Conservation (phyloP, 495 filamentous ascomycete genomes). For the Podospora sp. region DNA sequence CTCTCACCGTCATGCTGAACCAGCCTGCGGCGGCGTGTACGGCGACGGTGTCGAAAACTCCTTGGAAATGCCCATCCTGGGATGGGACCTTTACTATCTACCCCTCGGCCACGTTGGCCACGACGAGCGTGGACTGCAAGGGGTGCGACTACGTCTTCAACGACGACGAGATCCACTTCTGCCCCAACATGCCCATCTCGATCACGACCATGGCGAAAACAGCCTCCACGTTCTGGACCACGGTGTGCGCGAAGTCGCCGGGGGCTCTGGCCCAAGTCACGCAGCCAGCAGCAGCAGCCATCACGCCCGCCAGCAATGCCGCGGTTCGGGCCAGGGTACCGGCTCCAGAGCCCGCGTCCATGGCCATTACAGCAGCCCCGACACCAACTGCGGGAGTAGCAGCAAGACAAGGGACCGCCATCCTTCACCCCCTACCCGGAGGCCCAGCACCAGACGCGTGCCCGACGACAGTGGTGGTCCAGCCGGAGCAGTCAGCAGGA, state of each 20-base stretch:
- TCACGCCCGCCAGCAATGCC: constrained; percentile 6
- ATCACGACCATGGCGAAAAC: constrained; percentile 18
- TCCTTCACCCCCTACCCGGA: not conserved
- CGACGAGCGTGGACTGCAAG: constrained; percentile 34
- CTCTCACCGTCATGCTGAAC: constrained; percentile 5
- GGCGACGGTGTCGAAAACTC: constrained; percentile 22
- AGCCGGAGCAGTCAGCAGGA: constrained; percentile 31
- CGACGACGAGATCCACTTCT: constrained; percentile 23
- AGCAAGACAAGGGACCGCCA: not conserved
- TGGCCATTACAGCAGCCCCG: constrained; percentile 13
- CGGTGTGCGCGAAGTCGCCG: constrained; percentile 27
- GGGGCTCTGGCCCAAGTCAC: not conserved
- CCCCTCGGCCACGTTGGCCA: constrained; percentile 32
- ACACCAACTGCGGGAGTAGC: not conserved
- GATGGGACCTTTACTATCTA: constrained; percentile 32
- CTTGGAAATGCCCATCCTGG: constrained; percentile 30
- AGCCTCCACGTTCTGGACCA: constrained; percentile 34
- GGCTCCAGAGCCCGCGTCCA: not conserved
- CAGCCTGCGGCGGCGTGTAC: constrained; percentile 30
- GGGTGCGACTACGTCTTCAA: constrained; percentile 34
- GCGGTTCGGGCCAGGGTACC: not conserved
- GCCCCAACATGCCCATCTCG: constrained; percentile 33
- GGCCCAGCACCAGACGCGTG: constrained; percentile 21
- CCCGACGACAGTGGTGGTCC: constrained; percentile 31
- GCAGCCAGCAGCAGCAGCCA: not conserved